phyloP scores from a whole-genome alignment of 2,329 filamentous ascomycete species.

The Pseudocercospora pini-densiflorae region DNA sequence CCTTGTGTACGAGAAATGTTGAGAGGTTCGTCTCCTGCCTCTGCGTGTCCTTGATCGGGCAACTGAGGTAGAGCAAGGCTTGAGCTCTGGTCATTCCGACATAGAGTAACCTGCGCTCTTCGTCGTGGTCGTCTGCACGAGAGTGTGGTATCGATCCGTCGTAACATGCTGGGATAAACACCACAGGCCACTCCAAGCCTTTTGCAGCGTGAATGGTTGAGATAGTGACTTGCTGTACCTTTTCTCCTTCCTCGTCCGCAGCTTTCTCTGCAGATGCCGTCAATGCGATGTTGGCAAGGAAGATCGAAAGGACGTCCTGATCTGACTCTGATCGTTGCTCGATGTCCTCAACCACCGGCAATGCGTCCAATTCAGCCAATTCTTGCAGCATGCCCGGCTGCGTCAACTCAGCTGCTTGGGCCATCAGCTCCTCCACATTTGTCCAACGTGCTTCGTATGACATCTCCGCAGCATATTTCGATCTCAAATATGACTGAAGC shows the following conservation, averaged over 20 bases:
- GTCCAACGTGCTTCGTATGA: constrained; percentile 76
- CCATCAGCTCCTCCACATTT: constrained; percentile 87
- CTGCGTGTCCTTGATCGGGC: constrained; percentile 69
- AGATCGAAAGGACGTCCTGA: constrained; percentile 72
- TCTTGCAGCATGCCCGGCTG: constrained; percentile 32
- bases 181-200: constrained; percentile 92
- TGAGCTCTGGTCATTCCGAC: constrained; percentile 97
- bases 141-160: constrained; percentile 90
- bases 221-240: constrained; percentile 73
- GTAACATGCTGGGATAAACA: constrained; percentile 90
- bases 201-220: constrained; percentile 97
- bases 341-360: constrained; percentile 69
- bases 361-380: constrained; percentile 52
- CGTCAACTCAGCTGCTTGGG: constrained; percentile 74
- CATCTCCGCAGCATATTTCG: constrained; percentile 69
- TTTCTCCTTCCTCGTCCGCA: constrained; percentile 61
- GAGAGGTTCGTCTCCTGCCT: constrained; percentile 69
- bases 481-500: constrained; percentile 75
- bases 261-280: constrained; percentile 75
- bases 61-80: constrained; percentile 82
- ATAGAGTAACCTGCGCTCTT: constrained; percentile 87
- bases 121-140: constrained; percentile 80
- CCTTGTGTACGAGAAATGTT: constrained; percentile 67
- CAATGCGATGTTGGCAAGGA: constrained; percentile 89
- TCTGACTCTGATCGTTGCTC: constrained; percentile 61